Evolutionary conservation across 2,329 filamentous ascomycete species (phyloP).

Genomic region (Phialemoniopsis sp.): DNA sequence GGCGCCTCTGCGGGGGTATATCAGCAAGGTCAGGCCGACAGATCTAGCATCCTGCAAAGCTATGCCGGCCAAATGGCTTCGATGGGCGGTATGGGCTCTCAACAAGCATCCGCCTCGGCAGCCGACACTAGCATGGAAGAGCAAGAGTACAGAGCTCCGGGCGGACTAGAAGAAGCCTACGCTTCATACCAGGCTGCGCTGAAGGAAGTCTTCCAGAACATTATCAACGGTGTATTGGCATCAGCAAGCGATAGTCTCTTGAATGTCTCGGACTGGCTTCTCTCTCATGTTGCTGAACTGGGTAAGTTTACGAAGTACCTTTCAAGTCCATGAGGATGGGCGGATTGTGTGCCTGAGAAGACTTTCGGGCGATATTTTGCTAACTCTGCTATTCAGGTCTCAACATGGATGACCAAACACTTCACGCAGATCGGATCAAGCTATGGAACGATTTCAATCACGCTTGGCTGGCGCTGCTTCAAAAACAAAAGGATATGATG

Average conservation of each 20-base stretch:
- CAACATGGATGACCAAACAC: constrained; percentile 73
- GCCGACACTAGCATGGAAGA: constrained; percentile 50
- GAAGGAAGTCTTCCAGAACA: constrained; percentile 66
- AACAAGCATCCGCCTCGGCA: constrained; percentile 26
- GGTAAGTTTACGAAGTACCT: constrained; percentile 43
- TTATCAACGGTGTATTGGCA: constrained; percentile 48
- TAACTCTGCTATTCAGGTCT: constrained; percentile 54
- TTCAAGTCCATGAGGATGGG: too few relatives aligned
- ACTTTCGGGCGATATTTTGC: too few relatives aligned
- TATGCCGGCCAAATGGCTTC: constrained; percentile 44
- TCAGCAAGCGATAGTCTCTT: constrained; percentile 48
- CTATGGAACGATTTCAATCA: constrained; percentile 95
- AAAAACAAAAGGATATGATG: constrained; percentile 77
- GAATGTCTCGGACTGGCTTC: constrained; percentile 49
- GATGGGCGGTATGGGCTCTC: constrained; percentile 39
- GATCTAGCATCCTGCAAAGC: constrained; percentile 48
- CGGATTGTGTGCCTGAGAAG: too few relatives aligned
- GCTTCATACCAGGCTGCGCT: constrained; percentile 59
- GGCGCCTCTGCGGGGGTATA: constrained; percentile 57
- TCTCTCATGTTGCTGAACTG: constrained; percentile 50
- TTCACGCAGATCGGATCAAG: constrained; percentile 72
- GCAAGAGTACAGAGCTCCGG: constrained; percentile 51
- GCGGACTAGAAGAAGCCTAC: constrained; percentile 65
- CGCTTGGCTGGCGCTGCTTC: constrained; percentile 80
- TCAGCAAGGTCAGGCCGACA: constrained; percentile 57